Conservation (phyloP, 2,329 filamentous ascomycete genomes). For the Fusarium oxysporum region DNA sequence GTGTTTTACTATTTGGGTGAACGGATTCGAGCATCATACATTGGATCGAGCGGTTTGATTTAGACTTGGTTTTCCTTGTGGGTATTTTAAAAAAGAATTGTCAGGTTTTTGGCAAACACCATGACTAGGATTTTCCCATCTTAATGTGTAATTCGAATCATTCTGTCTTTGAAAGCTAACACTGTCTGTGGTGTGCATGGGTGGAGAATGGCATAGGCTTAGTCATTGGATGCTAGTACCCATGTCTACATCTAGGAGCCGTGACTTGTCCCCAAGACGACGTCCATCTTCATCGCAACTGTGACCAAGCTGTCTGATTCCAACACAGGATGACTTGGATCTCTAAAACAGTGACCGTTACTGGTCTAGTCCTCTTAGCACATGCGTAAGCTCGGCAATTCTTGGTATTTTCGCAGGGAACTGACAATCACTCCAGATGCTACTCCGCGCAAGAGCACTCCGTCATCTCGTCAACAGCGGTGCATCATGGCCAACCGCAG, state of each 20-base stretch:
- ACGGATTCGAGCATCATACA: conserved; percentile 17
- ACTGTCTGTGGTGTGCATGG: neutral
- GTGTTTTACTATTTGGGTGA: conserved; percentile 6
- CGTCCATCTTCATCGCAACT: conserved; percentile 7
- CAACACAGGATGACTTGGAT: conserved; percentile 72
- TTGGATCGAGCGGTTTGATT: conserved; percentile 19
- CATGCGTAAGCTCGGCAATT: conserved; percentile 77
- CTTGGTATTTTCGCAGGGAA: neutral
- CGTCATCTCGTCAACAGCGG: conserved; percentile 71
- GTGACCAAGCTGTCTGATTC: conserved; percentile 7
- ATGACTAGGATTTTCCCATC: neutral
- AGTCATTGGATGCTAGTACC: conserved; percentile 33
- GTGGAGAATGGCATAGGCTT: conserved; percentile 24
- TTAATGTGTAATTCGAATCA: neutral
- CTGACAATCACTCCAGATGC: conserved; percentile 69
- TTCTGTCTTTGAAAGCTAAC: neutral
- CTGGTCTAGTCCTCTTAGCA: conserved; percentile 82
- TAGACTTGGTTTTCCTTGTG: conserved; percentile 26
- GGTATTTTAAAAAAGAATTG: conserved; percentile 4
- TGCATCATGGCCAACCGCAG: conserved; percentile 58
- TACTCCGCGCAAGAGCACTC: conserved; percentile 97
- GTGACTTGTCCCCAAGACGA: conserved; percentile 40
- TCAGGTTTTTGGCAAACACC: neutral
- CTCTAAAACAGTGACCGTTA: conserved; percentile 75
- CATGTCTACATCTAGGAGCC: conserved; percentile 20